These are phyloP conservation scores for Tolypocladium cylindrosporum DNA, from an alignment of 2,329 filamentous ascomycete genomes.

Conservation along the genomic window DNA sequence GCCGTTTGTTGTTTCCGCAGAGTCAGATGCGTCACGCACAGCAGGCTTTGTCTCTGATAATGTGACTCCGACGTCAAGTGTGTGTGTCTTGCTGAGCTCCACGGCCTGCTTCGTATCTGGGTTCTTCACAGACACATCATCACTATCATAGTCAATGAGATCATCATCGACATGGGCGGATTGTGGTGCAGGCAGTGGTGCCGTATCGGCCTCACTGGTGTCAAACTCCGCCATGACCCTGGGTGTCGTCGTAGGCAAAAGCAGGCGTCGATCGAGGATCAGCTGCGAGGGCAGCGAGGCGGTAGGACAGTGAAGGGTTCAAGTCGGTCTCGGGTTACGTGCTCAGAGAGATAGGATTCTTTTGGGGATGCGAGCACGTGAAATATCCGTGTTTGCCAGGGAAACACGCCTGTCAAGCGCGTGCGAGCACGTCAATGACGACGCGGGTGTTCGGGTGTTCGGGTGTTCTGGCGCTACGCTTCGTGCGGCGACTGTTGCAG, in stretches of 20 bases:
- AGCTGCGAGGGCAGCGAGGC: neutral
- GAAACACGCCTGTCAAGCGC: neutral
- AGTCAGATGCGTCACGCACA: neutral
- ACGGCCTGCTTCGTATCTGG: neutral
- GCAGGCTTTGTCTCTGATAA: neutral
- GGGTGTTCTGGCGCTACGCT: neutral
- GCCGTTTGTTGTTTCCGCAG: neutral
- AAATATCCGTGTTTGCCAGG: neutral
- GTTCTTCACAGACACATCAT: constrained; percentile 6
- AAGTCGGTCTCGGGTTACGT: neutral
- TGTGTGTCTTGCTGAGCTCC: neutral
- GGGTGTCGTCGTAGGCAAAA: neutral
- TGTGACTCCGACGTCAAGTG: neutral
- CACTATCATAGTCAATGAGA: constrained; percentile 27
- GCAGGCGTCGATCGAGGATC: neutral
- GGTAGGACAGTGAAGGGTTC: neutral
- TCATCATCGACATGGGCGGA: constrained; percentile 18
- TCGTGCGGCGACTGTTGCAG: neutral
- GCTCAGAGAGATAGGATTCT: neutral
- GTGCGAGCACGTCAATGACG: neutral
- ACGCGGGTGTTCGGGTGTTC: neutral
- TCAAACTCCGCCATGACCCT: constrained; percentile 18
- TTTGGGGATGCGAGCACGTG: neutral
- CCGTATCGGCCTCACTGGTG: constrained; percentile 19
- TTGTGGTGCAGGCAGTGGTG: constrained; percentile 13